Percentiles rank a stretch among this genome's conserved stretches.
Evolutionary conservation across 2,329 filamentous ascomycete species (phyloP).

Genomic region (Elsinoe ampelina): DNA sequence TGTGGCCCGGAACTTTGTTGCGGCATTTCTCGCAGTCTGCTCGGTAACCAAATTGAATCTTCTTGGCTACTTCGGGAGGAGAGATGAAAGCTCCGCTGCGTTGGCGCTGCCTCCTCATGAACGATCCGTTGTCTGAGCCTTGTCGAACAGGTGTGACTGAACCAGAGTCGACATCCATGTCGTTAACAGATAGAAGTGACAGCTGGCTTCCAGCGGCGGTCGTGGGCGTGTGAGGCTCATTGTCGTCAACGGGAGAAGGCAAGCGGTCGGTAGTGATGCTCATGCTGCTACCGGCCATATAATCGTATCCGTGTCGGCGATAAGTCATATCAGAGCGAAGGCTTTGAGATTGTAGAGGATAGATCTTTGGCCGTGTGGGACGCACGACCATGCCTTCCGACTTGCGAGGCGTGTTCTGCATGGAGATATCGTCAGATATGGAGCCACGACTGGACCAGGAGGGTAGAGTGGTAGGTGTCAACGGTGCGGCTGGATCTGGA

Average conservation of each 20-base stretch:
- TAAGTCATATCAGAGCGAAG: background rate
- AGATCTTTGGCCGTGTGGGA: constrained; percentile 4
- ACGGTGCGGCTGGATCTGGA: constrained; percentile 11
- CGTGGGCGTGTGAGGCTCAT: constrained; percentile 27
- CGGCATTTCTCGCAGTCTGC: constrained; percentile 43
- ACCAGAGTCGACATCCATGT: constrained; percentile 27
- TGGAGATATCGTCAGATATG: background rate
- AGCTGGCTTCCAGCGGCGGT: constrained; percentile 28
- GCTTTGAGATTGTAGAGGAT: constrained; percentile 2
- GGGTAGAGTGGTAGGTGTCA: constrained; percentile 10
- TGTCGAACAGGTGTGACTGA: constrained; percentile 1
- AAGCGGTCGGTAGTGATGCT: constrained; percentile 16
- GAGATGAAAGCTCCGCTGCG: constrained; percentile 26
- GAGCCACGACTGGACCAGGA: background rate
- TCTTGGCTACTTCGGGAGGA: constrained; percentile 14
- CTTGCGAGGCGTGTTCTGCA: background rate
- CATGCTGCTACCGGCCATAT: background rate
- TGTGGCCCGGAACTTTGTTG: constrained; percentile 40
- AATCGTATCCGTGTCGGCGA: background rate
- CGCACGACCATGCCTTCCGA: background rate
- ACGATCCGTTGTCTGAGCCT: constrained; percentile 14
- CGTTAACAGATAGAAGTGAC: constrained; percentile 27
- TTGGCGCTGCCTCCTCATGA: constrained; percentile 27
- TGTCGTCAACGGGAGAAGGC: constrained; percentile 28
- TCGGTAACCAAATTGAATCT: constrained; percentile 36